Conservation (phyloP, 495 filamentous ascomycete genomes). For the Articulospora tetracladia region DNA sequence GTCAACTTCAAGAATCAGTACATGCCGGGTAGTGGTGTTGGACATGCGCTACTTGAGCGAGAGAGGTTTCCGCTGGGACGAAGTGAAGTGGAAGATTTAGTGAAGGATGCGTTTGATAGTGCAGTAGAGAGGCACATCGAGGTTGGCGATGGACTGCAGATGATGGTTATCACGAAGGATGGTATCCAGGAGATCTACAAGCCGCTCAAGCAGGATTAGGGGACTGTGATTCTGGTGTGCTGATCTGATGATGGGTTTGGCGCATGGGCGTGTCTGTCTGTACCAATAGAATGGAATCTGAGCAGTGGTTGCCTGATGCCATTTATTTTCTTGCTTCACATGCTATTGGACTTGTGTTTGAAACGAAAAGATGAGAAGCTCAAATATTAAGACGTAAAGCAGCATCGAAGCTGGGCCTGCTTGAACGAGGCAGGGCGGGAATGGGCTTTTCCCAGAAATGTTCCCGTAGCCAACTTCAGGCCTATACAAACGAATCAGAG, state of each 20-base stretch:
- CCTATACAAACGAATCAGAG: too few species aligned
- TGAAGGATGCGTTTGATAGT: conserved; percentile 96
- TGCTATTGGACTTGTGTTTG: neutral
- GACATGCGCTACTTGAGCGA: conserved; percentile 71
- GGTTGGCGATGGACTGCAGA: conserved; percentile 94
- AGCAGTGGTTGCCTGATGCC: neutral
- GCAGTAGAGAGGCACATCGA: conserved; percentile 98
- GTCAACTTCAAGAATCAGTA: conserved; percentile 99
- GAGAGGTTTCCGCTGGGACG: conserved; percentile 61
- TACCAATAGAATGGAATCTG: conserved; percentile 11
- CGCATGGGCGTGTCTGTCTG: conserved; percentile 2
- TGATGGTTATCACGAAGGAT: conserved; percentile 83
- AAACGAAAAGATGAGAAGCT: too few species aligned
- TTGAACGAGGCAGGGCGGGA: too few species aligned
- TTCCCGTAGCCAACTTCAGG: too few species aligned
- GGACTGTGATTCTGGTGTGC: neutral
- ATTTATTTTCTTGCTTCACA: neutral
- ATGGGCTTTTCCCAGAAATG: too few species aligned
- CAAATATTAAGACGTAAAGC: too few species aligned
- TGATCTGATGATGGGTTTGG: neutral
- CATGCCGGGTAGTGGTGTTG: conserved; percentile 79
- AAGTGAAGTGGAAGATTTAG: conserved; percentile 74
- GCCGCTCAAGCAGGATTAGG: conserved; percentile 86
- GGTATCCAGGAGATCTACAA: conserved; percentile 83
- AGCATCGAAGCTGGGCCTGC: too few species aligned